Percentiles rank a stretch among this genome's conserved stretches.
Evolutionary conservation across 306 rosid genomes (phyloP).

Genomic region (Spatholobus suberectus): DNA sequence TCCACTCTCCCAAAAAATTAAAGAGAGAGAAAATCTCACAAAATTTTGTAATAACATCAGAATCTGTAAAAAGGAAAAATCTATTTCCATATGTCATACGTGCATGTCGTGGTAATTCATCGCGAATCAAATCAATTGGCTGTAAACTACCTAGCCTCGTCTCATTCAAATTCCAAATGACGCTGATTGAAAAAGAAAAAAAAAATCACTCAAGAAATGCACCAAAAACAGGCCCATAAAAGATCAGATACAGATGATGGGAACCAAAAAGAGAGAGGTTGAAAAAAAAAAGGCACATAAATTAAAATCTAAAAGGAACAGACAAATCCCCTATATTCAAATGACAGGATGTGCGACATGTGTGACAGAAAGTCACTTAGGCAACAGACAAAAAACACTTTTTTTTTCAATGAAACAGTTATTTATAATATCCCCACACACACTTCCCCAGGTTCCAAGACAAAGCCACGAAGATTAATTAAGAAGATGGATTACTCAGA

Average conservation of each 20-base stretch:
- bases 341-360: not conserved
- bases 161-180: not conserved
- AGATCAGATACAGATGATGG: not conserved
- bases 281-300: not conserved
- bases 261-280: not conserved
- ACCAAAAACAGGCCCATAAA: not conserved
- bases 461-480: not conserved
- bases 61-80: not conserved
- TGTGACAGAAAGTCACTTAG: not conserved
- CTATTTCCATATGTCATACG: not conserved
- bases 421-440: not conserved
- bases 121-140: not conserved
- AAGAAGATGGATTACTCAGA: not conserved
- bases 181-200: not conserved
- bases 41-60: not conserved
- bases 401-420: not conserved
- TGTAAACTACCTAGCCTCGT: not conserved
- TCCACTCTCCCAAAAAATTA: not conserved
- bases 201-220: not conserved
- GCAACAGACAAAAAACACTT: not conserved
- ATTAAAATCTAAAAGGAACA: not conserved
- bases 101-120: not conserved
- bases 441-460: not conserved
- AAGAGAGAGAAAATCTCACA: not conserved
- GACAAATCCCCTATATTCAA: not conserved